These are phyloP conservation scores for Lichtheimia corymbifera DNA, from an alignment of 371 early-diverging fungal species.

Conservation along the genomic window DNA sequence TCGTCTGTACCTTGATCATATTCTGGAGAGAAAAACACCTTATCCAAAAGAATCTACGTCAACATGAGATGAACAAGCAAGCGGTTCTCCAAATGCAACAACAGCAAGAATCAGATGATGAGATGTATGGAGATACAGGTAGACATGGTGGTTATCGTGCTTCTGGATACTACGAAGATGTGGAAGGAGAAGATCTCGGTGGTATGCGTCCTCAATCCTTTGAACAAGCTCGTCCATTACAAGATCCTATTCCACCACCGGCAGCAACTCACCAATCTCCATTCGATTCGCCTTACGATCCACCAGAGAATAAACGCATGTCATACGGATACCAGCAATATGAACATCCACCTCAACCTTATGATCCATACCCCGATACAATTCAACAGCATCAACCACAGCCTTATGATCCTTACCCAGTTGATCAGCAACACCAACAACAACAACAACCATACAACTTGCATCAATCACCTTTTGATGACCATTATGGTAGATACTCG, in stretches of 20 bases:
- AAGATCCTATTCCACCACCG: slow-evolving; percentile 11
- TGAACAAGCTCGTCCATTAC: slow-evolving; percentile 27
- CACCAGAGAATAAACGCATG: slow-evolving; percentile 11
- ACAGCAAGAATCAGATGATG: slow-evolving; percentile 16
- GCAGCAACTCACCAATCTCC: slow-evolving; percentile 16
- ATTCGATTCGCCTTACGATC: slow-evolving; percentile 30
- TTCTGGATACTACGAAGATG: slow-evolving; percentile 19
- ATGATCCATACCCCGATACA: neutral
- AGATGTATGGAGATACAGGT: slow-evolving; percentile 5
- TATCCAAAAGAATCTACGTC: slow-evolving; percentile 41
- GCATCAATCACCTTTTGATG: slow-evolving; percentile 20
- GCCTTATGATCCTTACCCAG: slow-evolving; percentile 15
- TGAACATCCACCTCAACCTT: neutral
- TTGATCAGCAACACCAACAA: neutral
- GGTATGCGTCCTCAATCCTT: slow-evolving; percentile 26
- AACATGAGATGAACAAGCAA: slow-evolving; percentile 41
- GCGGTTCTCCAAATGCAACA: slow-evolving; percentile 18
- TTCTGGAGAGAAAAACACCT: slow-evolving; percentile 43
- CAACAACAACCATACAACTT: slow-evolving; percentile 5
- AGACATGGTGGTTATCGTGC: slow-evolving; percentile 13
- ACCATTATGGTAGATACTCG: slow-evolving; percentile 11
- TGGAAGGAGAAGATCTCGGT: slow-evolving; percentile 21
- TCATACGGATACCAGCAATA: slow-evolving; percentile 14
- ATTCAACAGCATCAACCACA: slow-evolving; percentile 7
- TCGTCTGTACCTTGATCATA: slow-evolving; percentile 29